Percentiles rank a stretch among this genome's conserved stretches.
These are phyloP conservation scores for Diaporthe nobilis DNA, from an alignment of 2,329 filamentous ascomycete genomes.

Conservation along the genomic window DNA sequence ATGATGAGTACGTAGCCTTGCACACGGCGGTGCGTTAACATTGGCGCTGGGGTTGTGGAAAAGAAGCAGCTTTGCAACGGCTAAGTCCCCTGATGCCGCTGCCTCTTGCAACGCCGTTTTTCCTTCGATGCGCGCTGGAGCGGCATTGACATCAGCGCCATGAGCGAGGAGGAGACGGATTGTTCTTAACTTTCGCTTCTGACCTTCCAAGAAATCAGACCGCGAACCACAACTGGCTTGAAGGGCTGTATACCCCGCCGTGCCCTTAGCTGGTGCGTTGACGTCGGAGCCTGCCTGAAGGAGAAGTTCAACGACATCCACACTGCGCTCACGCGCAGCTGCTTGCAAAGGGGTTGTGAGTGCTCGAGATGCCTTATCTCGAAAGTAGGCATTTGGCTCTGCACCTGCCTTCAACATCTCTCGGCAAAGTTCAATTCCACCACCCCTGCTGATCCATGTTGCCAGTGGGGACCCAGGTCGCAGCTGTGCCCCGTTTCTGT, in stretches of 20 bases:
- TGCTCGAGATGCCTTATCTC: not conserved
- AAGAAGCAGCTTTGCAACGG: not conserved
- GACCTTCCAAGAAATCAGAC: not conserved
- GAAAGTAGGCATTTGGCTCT: not conserved
- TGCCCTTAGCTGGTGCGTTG: not conserved
- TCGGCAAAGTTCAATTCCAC: not conserved
- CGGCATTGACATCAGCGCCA: not conserved
- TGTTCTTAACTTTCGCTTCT: not conserved
- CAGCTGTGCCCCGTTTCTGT: not conserved
- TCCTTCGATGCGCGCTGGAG: not conserved
- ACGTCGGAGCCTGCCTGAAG: not conserved
- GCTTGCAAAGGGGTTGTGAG: not conserved
- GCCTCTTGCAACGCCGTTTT: not conserved
- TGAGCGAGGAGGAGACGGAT: not conserved
- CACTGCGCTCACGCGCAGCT: not conserved
- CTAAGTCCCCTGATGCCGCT: not conserved
- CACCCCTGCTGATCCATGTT: not conserved
- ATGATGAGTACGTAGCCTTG: too few species aligned
- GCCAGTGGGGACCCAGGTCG: not conserved
- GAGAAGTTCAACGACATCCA: not conserved
- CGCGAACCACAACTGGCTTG: not conserved
- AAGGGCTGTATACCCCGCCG: not conserved
- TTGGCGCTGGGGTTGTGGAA: not conserved
- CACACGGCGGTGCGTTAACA: not conserved
- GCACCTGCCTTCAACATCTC: not conserved